Base-by-base conservation (phyloP, 352 stramenopile species). In the Globisporangium takayamanum region DNA sequence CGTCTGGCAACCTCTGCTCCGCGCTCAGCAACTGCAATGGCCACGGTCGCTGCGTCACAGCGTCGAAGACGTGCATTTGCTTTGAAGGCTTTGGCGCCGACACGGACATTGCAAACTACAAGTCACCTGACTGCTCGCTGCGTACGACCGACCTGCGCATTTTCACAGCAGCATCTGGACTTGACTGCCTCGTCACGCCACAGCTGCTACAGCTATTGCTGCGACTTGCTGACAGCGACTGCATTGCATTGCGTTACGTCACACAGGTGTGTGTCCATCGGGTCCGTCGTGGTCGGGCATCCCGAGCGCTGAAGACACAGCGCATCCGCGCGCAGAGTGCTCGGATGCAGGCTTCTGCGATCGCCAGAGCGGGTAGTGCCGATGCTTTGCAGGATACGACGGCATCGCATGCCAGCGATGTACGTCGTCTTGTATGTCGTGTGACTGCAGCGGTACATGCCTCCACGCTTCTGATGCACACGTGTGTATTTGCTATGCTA, bases 1-100 rank as follows among this genome's bases (percentile, higher is more conserved):
- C 67, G 11, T 85, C 75, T 1, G 78, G 74, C 12, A 89, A 84
- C 49, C 63, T 92, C n/a, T 97, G 88, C 67, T 67, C 78, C 10
- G 68, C 75, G 46, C 67, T 95, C 48, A 84, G 68, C 61, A 87
- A 92, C 61, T 97, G 92, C 74, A 97, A 94, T 53, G 88, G 84
- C 33, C 86, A 97, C 49, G 91, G 92, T 25, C 75, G 73, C 39
- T 98, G 92, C 70, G 74, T 92, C 60, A 80, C 85, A 22, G 63
- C 72, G 51, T 92, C 71, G 59, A 92, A 94, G 57, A 92, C 70
- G 12, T 98, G 92, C 69, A 66, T 71, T 20, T 97, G 92, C 75
- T 92, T 78, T 53, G 82, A 96, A 53, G 91, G 89, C 20, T 98
- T 75, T 50, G 92, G 92, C 30, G 78, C 87, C 16, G 60, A 76